phyloP scores from a whole-genome alignment of 106 monocot genomes.

The Posidonia australis region DNA sequence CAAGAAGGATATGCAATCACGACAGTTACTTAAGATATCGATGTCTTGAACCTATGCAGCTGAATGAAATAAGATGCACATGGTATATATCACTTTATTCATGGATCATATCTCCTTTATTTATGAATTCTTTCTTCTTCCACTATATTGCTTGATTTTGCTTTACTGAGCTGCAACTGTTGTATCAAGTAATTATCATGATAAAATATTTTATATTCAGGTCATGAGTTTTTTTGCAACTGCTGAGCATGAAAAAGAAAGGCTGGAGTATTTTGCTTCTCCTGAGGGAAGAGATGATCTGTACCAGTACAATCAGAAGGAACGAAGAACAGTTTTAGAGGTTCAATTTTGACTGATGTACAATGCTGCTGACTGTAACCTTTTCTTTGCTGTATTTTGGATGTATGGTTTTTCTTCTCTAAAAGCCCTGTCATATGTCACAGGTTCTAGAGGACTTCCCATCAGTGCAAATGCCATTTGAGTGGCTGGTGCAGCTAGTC shows the following conservation, averaged over 20 bases:
- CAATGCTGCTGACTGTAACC: not conserved
- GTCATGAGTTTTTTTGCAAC: conserved; percentile 89
- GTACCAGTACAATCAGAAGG: conserved; percentile 94
- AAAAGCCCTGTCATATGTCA: not conserved
- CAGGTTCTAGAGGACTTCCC: conserved; percentile 92
- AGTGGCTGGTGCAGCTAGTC: conserved; percentile 84
- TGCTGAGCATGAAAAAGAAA: conserved; percentile 89
- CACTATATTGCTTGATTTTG: too few species aligned
- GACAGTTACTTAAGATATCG: too few species aligned
- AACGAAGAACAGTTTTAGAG: conserved; percentile 76
- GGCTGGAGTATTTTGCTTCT: conserved; percentile 81
- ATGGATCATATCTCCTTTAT: too few species aligned
- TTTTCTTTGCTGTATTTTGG: not conserved
- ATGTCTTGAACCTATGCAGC: too few species aligned
- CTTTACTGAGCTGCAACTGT: too few species aligned
- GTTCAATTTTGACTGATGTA: conserved; percentile 12
- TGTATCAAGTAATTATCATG: too few species aligned
- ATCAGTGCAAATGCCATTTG: conserved; percentile 86
- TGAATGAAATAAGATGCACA: too few species aligned
- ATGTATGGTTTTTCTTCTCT: not conserved
- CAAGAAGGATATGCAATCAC: too few species aligned
- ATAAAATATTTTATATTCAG: conserved; percentile 18
- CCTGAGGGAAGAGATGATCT: conserved; percentile 95
- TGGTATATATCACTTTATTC: too few species aligned
- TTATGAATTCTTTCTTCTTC: too few species aligned